Percentiles rank a stretch among this genome's conserved stretches.
Evolutionary conservation across 495 filamentous ascomycete species (phyloP).

Genomic region (Aspergillus conjunctus): DNA sequence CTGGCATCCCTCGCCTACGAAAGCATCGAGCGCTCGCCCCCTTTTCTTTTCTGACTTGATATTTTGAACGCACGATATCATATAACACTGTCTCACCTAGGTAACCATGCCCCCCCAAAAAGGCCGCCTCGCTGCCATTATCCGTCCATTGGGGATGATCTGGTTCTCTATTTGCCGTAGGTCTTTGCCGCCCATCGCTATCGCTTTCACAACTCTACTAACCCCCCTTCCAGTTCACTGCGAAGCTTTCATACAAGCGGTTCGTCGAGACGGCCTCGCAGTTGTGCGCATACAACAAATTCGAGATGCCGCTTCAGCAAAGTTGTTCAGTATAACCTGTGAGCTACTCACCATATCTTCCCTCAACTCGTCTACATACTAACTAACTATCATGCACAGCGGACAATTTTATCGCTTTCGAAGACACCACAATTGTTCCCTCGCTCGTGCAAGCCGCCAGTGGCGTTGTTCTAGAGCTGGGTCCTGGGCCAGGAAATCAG

Average conservation of each 20-base stretch:
- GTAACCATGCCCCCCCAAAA: slow-evolving; percentile 16
- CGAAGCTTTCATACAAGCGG: slow-evolving; percentile 23
- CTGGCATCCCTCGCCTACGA: neutral
- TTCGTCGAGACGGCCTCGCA: slow-evolving; percentile 27
- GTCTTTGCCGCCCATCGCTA: slow-evolving; percentile 4
- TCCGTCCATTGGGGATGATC: slow-evolving; percentile 24
- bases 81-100: neutral
- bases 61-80: neutral
- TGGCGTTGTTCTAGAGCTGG: slow-evolving; percentile 52
- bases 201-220: slow-evolving; percentile 10
- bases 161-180: slow-evolving; percentile 28
- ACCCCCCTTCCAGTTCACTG: slow-evolving; percentile 25
- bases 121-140: slow-evolving; percentile 21
- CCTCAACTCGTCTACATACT: neutral
- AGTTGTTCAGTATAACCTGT: slow-evolving; percentile 28
- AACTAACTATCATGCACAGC: slow-evolving; percentile 21
- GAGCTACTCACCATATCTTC: slow-evolving; percentile 5
- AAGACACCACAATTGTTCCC: slow-evolving; percentile 46
- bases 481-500: slow-evolving; percentile 51
- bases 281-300: slow-evolving; percentile 18
- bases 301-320: slow-evolving; percentile 28
- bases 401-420: slow-evolving; percentile 37
- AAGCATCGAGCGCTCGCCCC: neutral
- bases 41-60: neutral
- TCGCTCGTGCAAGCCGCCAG: slow-evolving; percentile 38